These are phyloP conservation scores for Backusella morwellensis DNA, from an alignment of 192 early-diverging fungal species.

Conservation along the genomic window DNA sequence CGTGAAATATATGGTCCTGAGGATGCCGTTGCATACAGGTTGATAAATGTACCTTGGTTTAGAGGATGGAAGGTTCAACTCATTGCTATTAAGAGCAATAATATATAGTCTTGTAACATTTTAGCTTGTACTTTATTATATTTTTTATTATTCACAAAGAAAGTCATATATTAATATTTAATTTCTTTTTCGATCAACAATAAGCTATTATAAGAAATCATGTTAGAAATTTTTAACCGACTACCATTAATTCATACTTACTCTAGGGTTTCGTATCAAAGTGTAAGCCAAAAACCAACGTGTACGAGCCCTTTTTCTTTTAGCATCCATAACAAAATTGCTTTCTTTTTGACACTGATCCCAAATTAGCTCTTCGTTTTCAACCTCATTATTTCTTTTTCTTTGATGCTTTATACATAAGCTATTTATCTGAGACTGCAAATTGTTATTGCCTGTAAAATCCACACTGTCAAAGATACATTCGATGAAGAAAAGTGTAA, in stretches of 20 bases:
- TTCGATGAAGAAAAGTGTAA: slow-evolving; percentile 28
- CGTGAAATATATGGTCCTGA: neutral
- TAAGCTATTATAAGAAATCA: neutral
- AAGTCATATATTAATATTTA: neutral
- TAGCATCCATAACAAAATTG: neutral
- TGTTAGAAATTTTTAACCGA: neutral
- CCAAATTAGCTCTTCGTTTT: neutral
- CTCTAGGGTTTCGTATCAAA: slow-evolving; percentile 31
- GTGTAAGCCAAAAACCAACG: slow-evolving; percentile 37
- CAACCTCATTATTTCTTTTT: neutral
- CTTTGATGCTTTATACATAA: slow-evolving; percentile 14
- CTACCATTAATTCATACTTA: neutral
- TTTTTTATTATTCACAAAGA: neutral
- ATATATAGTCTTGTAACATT: neutral
- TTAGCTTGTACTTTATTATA: neutral
- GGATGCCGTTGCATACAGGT: neutral
- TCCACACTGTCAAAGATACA: slow-evolving; percentile 8
- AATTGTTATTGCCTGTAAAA: neutral
- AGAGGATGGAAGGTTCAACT: slow-evolving; percentile 22
- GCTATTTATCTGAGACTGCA: neutral
- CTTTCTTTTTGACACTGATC: neutral
- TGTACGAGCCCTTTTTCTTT: slow-evolving; percentile 15
- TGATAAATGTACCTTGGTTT: slow-evolving; percentile 22
- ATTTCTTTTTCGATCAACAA: neutral
- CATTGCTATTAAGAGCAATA: slow-evolving; percentile 14